Base-by-base conservation (phyloP, 352 stramenopile species). In the Globisporangium nagaii region DNA sequence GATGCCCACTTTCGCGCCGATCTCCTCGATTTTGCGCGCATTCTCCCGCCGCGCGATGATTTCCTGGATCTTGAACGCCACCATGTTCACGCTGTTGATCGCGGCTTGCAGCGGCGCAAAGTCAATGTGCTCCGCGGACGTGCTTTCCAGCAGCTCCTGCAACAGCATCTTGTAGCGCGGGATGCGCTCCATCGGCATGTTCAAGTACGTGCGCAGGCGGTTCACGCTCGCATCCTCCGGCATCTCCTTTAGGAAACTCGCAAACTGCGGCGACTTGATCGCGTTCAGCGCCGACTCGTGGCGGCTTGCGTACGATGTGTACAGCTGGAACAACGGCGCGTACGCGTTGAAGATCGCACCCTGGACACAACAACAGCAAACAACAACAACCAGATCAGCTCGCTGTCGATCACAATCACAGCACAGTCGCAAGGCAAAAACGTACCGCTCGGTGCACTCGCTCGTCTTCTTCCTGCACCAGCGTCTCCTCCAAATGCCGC, bases 281-380 rank as follows among this genome's bases (percentile, higher is more conserved):
- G 76, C 76, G 30, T 71, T 72, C 28, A 92, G 41, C 13, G 80
- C 84, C 1, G 71, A 73, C 22, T 85, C 82, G 61, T 95, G 80
- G 8, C 84, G 79, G 51, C 81, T 91, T 19, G 84, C 84, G 46
- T 95, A 95, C 4, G 80, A 87, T 11, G 83, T 90, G 53, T 95
- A 95, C 5, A 95, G 56, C 53, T 95, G 79, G 53, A 95, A 88
- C 9, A 95, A 60, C 17, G 84, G 81, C 8, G 84, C 83, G 49
- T 93, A 95, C 1, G 84, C 82, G 48, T 86, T 88, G 43, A 95
- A 95, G 44, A 95, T 95, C 13, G 84, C 84, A 12, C 84, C 84
- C 47, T 88, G 60, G 2, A 53, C 27, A 51, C 43, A 15, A 65
- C 8, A 19, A 7, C n/a, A 41, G 4, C 53, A 27, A 40, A 57